phyloP scores from a whole-genome alignment of 345 rosid genomes.

The Odontarrhena argentea region DNA sequence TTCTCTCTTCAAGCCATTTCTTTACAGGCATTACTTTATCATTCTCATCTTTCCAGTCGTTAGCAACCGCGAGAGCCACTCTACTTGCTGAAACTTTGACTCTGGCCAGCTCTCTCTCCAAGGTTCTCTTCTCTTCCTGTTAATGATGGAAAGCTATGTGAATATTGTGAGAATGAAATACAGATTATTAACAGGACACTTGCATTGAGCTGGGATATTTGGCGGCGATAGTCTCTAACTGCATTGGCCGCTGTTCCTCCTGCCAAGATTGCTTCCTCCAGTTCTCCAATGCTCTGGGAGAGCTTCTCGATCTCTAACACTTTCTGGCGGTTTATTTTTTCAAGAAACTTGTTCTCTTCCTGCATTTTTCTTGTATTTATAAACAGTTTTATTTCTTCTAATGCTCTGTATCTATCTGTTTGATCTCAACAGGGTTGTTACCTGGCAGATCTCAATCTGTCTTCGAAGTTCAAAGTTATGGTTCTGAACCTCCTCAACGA shows the following conservation, averaged over 20 bases:
- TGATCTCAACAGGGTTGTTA: slow-evolving; percentile 3
- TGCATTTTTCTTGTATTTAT: slow-evolving; percentile 33
- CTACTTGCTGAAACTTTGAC: slow-evolving; percentile 77
- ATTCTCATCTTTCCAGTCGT: slow-evolving; percentile 95
- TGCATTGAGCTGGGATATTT: slow-evolving; percentile 76
- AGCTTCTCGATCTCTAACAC: slow-evolving; percentile 87
- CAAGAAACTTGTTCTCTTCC: slow-evolving; percentile 91
- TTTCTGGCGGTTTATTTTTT: slow-evolving; percentile 92
- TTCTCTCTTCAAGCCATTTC: slow-evolving; percentile 92
- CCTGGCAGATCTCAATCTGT: slow-evolving; percentile 92
- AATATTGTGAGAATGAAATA: not conserved
- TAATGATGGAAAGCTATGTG: slow-evolving; percentile 1
- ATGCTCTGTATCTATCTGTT: not conserved
- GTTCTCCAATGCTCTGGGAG: slow-evolving; percentile 72
- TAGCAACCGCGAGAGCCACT: slow-evolving; percentile 85
- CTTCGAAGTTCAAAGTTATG: slow-evolving; percentile 80
- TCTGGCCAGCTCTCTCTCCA: slow-evolving; percentile 94
- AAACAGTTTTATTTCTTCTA: not conserved
- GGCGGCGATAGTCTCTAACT: slow-evolving; percentile 69
- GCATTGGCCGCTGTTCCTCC: slow-evolving; percentile 88
- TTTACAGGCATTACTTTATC: slow-evolving; percentile 89
- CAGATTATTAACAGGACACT: slow-evolving; percentile 24
- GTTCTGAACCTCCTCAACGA: slow-evolving; percentile 94
- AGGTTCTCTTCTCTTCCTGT: slow-evolving; percentile 87
- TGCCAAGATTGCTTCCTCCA: slow-evolving; percentile 83